phyloP scores from a whole-genome alignment of 148 eudicot species.

The Vaccinium corymbosum region DNA sequence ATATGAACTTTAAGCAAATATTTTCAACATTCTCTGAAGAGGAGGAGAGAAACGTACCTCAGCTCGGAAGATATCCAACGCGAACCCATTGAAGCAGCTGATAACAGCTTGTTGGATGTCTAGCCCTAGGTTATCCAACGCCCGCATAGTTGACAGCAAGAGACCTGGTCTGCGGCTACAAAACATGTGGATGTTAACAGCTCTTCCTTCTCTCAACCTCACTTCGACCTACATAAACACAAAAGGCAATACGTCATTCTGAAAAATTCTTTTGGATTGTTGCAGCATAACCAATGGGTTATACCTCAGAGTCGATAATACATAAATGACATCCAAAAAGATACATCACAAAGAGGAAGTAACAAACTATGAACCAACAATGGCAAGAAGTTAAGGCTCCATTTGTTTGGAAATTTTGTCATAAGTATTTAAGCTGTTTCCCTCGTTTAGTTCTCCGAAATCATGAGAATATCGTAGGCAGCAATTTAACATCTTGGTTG shows the following conservation, averaged over 20 bases:
- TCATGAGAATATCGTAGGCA: neutral
- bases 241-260: neutral
- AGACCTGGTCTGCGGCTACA: slow-evolving; percentile 82
- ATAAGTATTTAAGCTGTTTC: neutral
- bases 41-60: slow-evolving; percentile 45
- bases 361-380: neutral
- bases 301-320: neutral
- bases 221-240: slow-evolving; percentile 70
- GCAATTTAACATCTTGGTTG: neutral
- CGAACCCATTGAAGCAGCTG: slow-evolving; percentile 94
- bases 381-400: neutral
- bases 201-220: slow-evolving; percentile 75
- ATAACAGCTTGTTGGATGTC: slow-evolving; percentile 94
- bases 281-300: neutral
- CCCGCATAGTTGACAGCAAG: slow-evolving; percentile 69
- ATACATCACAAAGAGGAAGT: neutral
- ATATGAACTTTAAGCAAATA: neutral
- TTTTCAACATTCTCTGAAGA: neutral
- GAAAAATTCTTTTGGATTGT: neutral
- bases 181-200: slow-evolving; percentile 91
- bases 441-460: neutral
- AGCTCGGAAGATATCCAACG: slow-evolving; percentile 85
- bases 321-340: neutral
- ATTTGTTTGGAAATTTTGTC: neutral
- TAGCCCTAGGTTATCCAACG: slow-evolving; percentile 71